phyloP scores from a whole-genome alignment of 768 basidiomycete species.

The Naganishia vaughanmartiniae region DNA sequence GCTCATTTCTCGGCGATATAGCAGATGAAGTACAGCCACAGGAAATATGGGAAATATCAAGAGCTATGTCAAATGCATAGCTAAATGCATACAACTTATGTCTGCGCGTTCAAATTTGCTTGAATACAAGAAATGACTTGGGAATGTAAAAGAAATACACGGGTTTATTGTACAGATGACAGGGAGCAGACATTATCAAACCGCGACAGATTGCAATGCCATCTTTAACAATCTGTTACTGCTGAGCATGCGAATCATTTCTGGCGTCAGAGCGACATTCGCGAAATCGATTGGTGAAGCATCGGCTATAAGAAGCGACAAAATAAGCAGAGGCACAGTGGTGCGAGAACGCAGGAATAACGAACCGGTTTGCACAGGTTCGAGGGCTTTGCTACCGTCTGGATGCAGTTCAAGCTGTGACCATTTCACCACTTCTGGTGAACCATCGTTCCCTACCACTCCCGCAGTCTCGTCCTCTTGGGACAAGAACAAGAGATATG shows the following conservation, averaged over 20 bases:
- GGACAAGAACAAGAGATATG: constrained; percentile 69
- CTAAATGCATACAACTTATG: too few species aligned
- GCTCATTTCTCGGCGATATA: too few species aligned
- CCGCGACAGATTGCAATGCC: constrained; percentile 11
- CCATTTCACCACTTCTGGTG: constrained; percentile 20
- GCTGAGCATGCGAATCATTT: constrained; percentile 21
- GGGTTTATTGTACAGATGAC: background rate
- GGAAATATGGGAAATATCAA: too few species aligned
- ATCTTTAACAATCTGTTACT: constrained; percentile 17
- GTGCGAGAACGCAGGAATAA: background rate
- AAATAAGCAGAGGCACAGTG: background rate
- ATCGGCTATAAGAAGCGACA: background rate
- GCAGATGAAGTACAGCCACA: too few species aligned
- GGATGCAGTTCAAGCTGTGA: constrained; percentile 10
- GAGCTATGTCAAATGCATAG: too few species aligned
- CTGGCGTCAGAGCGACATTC: constrained; percentile 28
- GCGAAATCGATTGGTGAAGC: constrained; percentile 16
- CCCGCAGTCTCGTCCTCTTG: constrained; percentile 70
- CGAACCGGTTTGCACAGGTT: constrained; percentile 1
- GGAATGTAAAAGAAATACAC: background rate
- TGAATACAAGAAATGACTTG: background rate
- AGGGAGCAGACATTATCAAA: background rate
- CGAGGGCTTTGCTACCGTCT: background rate
- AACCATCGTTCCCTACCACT: constrained; percentile 63
- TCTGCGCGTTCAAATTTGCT: too few species aligned